These are phyloP conservation scores for Penicillium sp. DNA, from an alignment of 2,329 filamentous ascomycete species.

Conservation along the genomic window DNA sequence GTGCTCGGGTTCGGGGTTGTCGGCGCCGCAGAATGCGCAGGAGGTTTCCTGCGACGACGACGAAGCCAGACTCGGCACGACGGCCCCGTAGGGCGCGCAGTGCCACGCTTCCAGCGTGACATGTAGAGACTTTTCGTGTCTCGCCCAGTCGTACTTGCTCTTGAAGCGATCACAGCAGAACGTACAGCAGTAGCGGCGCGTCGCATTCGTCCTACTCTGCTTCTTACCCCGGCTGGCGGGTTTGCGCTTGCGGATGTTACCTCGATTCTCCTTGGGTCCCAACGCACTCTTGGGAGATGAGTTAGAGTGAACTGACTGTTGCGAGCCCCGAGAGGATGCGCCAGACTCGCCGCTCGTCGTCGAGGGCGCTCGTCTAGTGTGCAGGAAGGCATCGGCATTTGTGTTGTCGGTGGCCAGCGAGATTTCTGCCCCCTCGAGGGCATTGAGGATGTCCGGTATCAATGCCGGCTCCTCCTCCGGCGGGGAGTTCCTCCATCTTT, in stretches of 20 bases:
- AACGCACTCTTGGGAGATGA: not conserved
- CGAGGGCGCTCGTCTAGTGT: not conserved
- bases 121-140: slow-evolving; percentile 33
- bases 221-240: not conserved
- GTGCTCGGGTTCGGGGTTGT: slow-evolving; percentile 53
- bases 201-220: not conserved
- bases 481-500: slow-evolving; percentile 19
- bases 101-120: slow-evolving; percentile 28
- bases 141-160: slow-evolving; percentile 31
- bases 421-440: not conserved
- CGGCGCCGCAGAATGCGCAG: slow-evolving; percentile 56
- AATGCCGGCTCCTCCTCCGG: not conserved
- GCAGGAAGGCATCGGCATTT: not conserved
- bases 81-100: slow-evolving; percentile 25
- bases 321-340: not conserved
- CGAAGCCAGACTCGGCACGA: not conserved
- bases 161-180: slow-evolving; percentile 34
- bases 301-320: not conserved
- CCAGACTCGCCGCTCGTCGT: slow-evolving; percentile 1
- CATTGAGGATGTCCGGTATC: not conserved
- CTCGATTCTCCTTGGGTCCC: too few relatives aligned
- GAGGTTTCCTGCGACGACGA: slow-evolving; percentile 19
- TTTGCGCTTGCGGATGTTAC: too few relatives aligned
- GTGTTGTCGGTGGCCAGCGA: not conserved
- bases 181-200: slow-evolving; percentile 27